These are phyloP conservation scores for Vanrija sp. DNA, from an alignment of 1,284 basidiomycete species.

Conservation along the genomic window DNA sequence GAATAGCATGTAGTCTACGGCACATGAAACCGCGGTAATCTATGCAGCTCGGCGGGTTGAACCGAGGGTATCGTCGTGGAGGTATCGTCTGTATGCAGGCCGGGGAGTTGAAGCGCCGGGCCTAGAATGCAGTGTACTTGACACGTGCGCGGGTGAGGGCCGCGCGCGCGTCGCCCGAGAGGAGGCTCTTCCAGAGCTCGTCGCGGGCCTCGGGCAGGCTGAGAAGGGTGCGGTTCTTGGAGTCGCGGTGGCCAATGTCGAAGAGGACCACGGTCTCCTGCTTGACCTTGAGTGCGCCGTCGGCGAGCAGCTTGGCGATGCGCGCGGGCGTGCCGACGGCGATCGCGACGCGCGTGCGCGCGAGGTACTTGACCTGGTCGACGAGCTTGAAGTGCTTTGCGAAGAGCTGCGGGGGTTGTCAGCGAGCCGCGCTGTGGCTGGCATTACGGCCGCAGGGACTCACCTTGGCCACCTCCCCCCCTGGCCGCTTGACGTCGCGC, in stretches of 20 bases:
- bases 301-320: slow-evolving; percentile 45
- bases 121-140: slow-evolving; percentile 41
- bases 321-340: slow-evolving; percentile 50
- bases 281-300: slow-evolving; percentile 40
- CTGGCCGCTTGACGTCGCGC: slow-evolving; percentile 33
- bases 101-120: not conserved
- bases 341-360: slow-evolving; percentile 44
- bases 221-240: slow-evolving; percentile 45
- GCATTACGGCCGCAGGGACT: slow-evolving; percentile 4
- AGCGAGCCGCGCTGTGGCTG: not conserved
- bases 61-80: not conserved
- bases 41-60: not conserved
- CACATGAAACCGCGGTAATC: too few species aligned
- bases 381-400: slow-evolving; percentile 50
- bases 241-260: slow-evolving; percentile 43
- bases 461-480: slow-evolving; percentile 49
- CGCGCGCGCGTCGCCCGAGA: slow-evolving; percentile 34
- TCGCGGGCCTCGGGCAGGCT: slow-evolving; percentile 47
- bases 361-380: slow-evolving; percentile 48
- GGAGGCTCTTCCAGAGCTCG: slow-evolving; percentile 47
- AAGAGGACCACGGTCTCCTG: slow-evolving; percentile 43
- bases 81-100: not conserved
- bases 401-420: slow-evolving; percentile 37
- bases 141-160: slow-evolving; percentile 32
- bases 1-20: too few species aligned